Evolutionary conservation across 768 basidiomycete genomes (phyloP).

Genomic region (Suillus paluster): DNA sequence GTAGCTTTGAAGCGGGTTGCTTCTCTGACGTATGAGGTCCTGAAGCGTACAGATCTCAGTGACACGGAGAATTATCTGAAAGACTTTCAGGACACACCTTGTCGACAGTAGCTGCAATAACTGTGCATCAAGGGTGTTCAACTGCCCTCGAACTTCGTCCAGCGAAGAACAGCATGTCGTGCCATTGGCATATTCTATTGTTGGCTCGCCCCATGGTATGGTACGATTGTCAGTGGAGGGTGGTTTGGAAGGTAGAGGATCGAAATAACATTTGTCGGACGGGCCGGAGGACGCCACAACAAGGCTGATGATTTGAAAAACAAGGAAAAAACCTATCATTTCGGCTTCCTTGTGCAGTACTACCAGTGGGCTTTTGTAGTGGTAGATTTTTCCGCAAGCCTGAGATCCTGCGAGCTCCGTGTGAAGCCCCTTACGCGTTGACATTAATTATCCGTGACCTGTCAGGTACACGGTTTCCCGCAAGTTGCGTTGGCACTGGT

Average conservation of each 20-base stretch:
- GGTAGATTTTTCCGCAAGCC: too few species aligned
- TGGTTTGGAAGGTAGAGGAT: constrained; percentile 17
- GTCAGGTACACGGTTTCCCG: too few species aligned
- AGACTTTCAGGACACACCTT: constrained; percentile 12
- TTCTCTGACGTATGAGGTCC: constrained; percentile 27
- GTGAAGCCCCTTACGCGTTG: too few species aligned
- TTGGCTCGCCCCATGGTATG: constrained; percentile 26
- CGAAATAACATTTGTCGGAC: constrained; percentile 22
- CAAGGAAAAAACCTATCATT: not conserved
- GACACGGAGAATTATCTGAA: not conserved
- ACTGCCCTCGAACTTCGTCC: constrained; percentile 19
- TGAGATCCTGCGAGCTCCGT: too few species aligned
- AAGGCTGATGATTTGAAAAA: not conserved
- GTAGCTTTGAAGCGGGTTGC: constrained; percentile 32
- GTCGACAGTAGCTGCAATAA: constrained; percentile 23
- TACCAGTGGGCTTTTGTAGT: not conserved
- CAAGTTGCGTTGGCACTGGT: too few species aligned
- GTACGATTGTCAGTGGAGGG: constrained; percentile 21
- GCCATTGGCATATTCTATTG: constrained; percentile 23
- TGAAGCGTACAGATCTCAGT: constrained; percentile 4
- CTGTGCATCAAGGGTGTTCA: constrained; percentile 23
- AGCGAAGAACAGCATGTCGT: constrained; percentile 31
- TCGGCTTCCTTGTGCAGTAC: not conserved
- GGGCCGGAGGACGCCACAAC: not conserved
- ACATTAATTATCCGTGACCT: too few species aligned